Conservation (phyloP, 371 early-diverging fungal genomes). For the Apophysomyces sp. region DNA sequence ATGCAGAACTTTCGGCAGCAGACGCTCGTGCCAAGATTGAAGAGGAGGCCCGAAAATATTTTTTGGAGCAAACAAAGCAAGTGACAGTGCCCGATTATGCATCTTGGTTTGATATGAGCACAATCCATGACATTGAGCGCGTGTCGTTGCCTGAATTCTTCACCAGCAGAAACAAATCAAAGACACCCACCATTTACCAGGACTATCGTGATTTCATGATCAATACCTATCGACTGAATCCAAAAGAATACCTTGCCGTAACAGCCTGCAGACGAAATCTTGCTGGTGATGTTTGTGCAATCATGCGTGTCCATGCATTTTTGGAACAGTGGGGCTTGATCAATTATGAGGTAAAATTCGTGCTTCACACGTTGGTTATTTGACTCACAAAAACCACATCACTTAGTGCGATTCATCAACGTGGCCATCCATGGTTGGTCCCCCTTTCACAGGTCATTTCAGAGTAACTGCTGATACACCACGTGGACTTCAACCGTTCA, state of each 20-base stretch:
- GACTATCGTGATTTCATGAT: conserved; percentile 98
- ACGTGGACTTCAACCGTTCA: conserved; percentile 86
- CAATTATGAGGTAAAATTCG: conserved; percentile 93
- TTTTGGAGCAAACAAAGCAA: conserved; percentile 73
- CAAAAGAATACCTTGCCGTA: conserved; percentile 93
- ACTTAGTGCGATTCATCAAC: conserved; percentile 85
- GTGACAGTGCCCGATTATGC: conserved; percentile 84
- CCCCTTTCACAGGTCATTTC: conserved; percentile 96
- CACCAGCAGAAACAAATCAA: conserved; percentile 84
- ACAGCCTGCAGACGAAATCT: conserved; percentile 95
- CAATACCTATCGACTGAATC: conserved; percentile 94
- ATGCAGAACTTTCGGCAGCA: neutral
- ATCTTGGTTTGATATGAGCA: conserved; percentile 90
- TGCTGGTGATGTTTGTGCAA: conserved; percentile 97
- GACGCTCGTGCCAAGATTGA: conserved; percentile 45
- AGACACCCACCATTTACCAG: conserved; percentile 90
- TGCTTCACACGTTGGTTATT: no score
- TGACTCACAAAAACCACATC: no score
- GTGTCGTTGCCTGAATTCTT: conserved; percentile 96
- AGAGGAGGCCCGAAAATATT: conserved; percentile 70
- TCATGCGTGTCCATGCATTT: conserved; percentile 97
- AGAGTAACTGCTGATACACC: conserved; percentile 95
- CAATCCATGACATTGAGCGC: conserved; percentile 90
- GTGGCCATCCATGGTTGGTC: conserved; percentile 90
- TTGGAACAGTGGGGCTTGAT: conserved; percentile 99